phyloP scores from a whole-genome alignment of 2,329 filamentous ascomycete genomes.

The Aspergillus sergii region DNA sequence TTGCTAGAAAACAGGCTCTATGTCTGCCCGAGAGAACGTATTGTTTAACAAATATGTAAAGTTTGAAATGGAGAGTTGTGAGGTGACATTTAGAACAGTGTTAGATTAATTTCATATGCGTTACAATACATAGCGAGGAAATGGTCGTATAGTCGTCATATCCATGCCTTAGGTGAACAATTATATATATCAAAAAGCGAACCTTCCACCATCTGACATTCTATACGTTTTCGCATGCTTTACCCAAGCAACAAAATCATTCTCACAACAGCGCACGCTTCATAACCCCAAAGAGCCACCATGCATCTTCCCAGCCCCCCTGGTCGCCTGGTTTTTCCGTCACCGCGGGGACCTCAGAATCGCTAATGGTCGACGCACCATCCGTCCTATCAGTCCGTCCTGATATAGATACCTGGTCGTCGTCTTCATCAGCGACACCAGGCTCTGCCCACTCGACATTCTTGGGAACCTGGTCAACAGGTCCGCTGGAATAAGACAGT shows the following conservation, averaged over 20 bases:
- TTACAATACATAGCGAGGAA: background rate
- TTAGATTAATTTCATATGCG: background rate
- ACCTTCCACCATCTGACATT: background rate
- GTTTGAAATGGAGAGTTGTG: background rate
- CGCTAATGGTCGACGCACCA: conserved; percentile 25
- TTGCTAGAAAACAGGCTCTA: background rate
- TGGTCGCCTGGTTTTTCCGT: conserved; percentile 40
- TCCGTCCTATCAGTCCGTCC: conserved; percentile 27
- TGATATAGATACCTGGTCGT: conserved; percentile 8
- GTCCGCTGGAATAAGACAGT: conserved; percentile 11
- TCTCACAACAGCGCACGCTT: conserved; percentile 36
- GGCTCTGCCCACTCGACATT: conserved; percentile 1
- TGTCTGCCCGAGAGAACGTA: background rate
- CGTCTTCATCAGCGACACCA: conserved; percentile 2
- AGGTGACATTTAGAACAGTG: too few relatives aligned
- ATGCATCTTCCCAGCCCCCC: conserved; percentile 61
- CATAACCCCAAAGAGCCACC: conserved; percentile 60
- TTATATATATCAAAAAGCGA: background rate
- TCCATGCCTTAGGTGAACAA: background rate
- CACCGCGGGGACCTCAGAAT: conserved; percentile 26
- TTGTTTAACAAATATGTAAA: background rate
- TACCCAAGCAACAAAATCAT: background rate
- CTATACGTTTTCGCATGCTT: background rate
- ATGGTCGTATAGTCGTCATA: background rate
- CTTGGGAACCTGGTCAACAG: conserved; percentile 1